Conservation (phyloP, 805 yeast species). For the Starmerella stigmatis region DNA sequence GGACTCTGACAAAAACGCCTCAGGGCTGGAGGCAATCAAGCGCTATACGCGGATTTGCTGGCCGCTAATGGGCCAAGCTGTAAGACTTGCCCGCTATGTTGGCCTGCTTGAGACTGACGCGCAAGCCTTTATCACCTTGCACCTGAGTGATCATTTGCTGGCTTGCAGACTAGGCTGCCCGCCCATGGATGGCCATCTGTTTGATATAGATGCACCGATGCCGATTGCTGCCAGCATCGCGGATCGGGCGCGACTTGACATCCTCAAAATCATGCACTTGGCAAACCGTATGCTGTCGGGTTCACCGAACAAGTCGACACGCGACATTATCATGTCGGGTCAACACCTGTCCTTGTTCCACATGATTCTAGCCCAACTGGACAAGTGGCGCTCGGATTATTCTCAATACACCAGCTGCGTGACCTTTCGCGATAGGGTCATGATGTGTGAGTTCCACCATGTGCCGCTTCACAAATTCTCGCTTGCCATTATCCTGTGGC, state of each 20-base stretch:
- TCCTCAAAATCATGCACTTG: constrained; percentile 64
- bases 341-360: constrained; percentile 55
- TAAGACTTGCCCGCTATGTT: constrained; percentile 76
- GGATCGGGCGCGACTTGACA: constrained; percentile 71
- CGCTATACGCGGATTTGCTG: constrained; percentile 59
- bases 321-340: constrained; percentile 29
- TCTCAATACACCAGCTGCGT: constrained; percentile 22
- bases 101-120: constrained; percentile 66
- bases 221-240: constrained; percentile 2
- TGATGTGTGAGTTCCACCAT: constrained; percentile 75
- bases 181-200: constrained; percentile 45
- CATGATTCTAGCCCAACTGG: constrained; percentile 64
- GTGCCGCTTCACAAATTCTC: constrained; percentile 76
- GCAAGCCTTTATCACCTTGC: constrained; percentile 71
- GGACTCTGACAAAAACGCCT: neutral
- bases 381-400: constrained; percentile 65
- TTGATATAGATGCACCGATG: constrained; percentile 35
- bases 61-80: constrained; percentile 85
- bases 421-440: constrained; percentile 48
- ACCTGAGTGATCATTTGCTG: constrained; percentile 69
- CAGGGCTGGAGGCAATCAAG: neutral
- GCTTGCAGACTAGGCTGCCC: constrained; percentile 73
- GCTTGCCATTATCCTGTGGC: constrained; percentile 43
- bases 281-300: constrained; percentile 79
- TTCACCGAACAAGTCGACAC: constrained; percentile 28